phyloP scores from a whole-genome alignment of 768 basidiomycete species.

The Strobilomyces dryophilus region DNA sequence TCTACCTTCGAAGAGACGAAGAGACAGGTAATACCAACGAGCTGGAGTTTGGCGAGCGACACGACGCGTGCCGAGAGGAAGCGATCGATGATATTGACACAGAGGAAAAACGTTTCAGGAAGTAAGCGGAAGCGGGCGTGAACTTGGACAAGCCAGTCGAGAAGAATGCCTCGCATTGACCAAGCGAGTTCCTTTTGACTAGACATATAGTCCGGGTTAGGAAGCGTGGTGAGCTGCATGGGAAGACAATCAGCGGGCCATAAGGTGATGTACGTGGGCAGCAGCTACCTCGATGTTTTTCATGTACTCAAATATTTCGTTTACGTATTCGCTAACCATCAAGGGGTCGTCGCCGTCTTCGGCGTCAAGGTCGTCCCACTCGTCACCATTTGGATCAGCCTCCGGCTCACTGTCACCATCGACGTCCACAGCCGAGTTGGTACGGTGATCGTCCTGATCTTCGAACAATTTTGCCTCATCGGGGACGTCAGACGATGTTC shows the following conservation, averaged over 20 bases:
- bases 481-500: slow-evolving; percentile 65
- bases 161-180: slow-evolving; percentile 84
- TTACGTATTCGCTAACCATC: slow-evolving; percentile 97
- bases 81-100: slow-evolving; percentile 80
- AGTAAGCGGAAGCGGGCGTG: slow-evolving; percentile 82
- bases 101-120: slow-evolving; percentile 89
- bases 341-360: slow-evolving; percentile 92
- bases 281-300: slow-evolving; percentile 71
- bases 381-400: slow-evolving; percentile 57
- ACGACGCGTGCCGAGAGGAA: slow-evolving; percentile 44
- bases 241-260: background rate
- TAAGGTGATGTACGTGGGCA: background rate
- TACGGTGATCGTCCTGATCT: slow-evolving; percentile 33
- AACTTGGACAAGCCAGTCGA: slow-evolving; percentile 93
- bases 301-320: slow-evolving; percentile 91
- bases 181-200: slow-evolving; percentile 80
- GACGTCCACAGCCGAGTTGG: slow-evolving; percentile 37
- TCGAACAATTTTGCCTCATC: slow-evolving; percentile 42
- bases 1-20: slow-evolving; percentile 91
- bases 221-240: slow-evolving; percentile 66
- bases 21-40: slow-evolving; percentile 85
- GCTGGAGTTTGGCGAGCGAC: slow-evolving; percentile 84
- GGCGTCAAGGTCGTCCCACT: slow-evolving; percentile 90
- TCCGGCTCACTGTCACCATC: slow-evolving; percentile 48
- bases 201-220: slow-evolving; percentile 82